These are phyloP conservation scores for Penicillium frequentans DNA, from an alignment of 2,329 filamentous ascomycete species.

Conservation along the genomic window DNA sequence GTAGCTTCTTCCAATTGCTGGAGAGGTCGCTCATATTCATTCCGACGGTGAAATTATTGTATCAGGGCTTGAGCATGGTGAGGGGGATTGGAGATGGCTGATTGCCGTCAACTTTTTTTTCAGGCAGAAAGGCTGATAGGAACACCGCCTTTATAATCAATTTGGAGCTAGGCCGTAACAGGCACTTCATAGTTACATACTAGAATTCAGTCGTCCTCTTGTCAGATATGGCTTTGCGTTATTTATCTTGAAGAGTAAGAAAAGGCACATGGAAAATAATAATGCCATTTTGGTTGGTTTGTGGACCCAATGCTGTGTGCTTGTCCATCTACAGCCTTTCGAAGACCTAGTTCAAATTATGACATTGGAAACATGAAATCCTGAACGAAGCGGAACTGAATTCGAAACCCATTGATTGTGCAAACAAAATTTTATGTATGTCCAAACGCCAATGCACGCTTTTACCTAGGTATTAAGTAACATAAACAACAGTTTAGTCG, in stretches of 20 bases:
- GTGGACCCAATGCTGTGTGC: no score
- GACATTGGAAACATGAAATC: not conserved
- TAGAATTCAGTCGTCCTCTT: not conserved
- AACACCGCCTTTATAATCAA: conserved; percentile 3
- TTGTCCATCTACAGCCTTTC: not conserved
- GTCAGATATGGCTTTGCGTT: not conserved
- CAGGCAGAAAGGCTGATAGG: conserved; percentile 1
- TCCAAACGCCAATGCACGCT: conserved; percentile 21
- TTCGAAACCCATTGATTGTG: conserved; percentile 3
- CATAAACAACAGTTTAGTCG: conserved; percentile 20
- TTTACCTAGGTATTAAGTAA: conserved; percentile 18
- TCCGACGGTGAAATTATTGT: conserved; percentile 17
- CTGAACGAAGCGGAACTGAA: not conserved
- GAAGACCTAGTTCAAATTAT: not conserved
- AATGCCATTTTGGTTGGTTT: not conserved
- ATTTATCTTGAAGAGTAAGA: not conserved
- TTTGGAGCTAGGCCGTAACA: not conserved
- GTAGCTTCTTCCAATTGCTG: conserved; percentile 53
- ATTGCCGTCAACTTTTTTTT: conserved; percentile 3
- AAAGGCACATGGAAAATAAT: not conserved
- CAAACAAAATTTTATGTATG: conserved; percentile 6
- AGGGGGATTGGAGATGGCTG: conserved; percentile 1
- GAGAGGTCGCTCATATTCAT: conserved; percentile 49
- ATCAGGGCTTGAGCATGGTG: conserved; percentile 24
- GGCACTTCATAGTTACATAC: not conserved